Conservation (phyloP, 2,329 filamentous ascomycete species). For the Colletotrichum truncatum region DNA sequence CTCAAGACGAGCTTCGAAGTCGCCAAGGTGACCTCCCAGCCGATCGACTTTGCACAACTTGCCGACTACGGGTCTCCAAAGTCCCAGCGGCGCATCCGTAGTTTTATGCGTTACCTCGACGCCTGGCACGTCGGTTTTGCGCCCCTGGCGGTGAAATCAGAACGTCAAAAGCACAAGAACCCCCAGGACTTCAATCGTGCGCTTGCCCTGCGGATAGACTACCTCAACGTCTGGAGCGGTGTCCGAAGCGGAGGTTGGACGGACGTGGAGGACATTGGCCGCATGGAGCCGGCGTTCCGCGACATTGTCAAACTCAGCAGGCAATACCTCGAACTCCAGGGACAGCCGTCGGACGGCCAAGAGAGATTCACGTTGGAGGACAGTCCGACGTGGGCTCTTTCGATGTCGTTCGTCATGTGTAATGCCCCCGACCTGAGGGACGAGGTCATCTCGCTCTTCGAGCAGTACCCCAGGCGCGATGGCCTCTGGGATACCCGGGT, state of each 20-base stretch:
- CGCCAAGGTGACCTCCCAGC: not conserved
- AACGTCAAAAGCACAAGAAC: not conserved
- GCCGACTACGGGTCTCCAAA: not conserved
- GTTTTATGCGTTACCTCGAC: not conserved
- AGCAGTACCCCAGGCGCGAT: constrained; percentile 51
- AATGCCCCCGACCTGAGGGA: constrained; percentile 45
- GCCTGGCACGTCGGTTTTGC: not conserved
- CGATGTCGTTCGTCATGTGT: constrained; percentile 49
- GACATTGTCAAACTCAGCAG: constrained; percentile 1
- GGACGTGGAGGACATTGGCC: not conserved
- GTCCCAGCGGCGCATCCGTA: not conserved
- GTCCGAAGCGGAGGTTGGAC: constrained; percentile 10
- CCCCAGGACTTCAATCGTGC: not conserved
- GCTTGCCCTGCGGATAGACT: constrained; percentile 1
- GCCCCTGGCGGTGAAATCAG: not conserved
- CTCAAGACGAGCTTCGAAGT: constrained; percentile 4
- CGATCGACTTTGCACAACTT: not conserved
- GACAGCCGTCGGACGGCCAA: not conserved
- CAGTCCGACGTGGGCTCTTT: constrained; percentile 45
- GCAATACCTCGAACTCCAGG: not conserved
- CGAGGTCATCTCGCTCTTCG: constrained; percentile 50
- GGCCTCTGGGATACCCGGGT: constrained; percentile 53
- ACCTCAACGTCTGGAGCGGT: constrained; percentile 9
- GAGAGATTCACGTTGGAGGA: constrained; percentile 12
- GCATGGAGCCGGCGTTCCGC: not conserved